These are phyloP conservation scores for Umbellularia californica DNA, from an alignment of 164 flowering plant genomes.

Conservation along the genomic window DNA sequence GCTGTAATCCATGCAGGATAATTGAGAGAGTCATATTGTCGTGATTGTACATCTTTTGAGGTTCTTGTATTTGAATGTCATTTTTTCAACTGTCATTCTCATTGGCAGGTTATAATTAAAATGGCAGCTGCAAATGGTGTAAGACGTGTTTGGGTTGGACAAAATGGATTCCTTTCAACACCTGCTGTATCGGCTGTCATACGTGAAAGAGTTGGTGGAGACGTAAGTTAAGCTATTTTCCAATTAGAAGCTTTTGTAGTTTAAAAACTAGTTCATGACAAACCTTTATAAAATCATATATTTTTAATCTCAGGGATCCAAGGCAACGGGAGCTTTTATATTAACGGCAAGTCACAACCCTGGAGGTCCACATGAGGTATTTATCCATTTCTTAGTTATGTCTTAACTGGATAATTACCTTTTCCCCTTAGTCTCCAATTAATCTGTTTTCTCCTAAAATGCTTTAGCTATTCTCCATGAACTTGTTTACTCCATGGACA, in stretches of 20 bases:
- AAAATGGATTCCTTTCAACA: constrained; percentile 83
- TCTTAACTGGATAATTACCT: no score
- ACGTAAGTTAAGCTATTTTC: constrained; percentile 41
- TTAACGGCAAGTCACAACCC: constrained; percentile 99
- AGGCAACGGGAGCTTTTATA: constrained; percentile 85
- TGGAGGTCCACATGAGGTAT: constrained; percentile 92
- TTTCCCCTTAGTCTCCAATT: no score
- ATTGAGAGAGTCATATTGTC: neutral
- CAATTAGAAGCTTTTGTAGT: neutral
- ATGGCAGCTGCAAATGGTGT: constrained; percentile 98
- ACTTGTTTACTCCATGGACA: no score
- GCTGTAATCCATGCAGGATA: neutral
- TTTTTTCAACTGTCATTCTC: neutral
- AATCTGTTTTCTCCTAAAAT: no score
- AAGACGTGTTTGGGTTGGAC: constrained; percentile 89
- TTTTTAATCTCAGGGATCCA: constrained; percentile 61
- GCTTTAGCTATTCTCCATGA: no score
- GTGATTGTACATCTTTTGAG: neutral
- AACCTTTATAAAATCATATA: neutral
- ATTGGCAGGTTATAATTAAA: constrained; percentile 81
- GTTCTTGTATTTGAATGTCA: no score
- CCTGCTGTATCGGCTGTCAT: constrained; percentile 99
- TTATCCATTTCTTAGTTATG: neutral
- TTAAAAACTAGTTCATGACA: neutral
- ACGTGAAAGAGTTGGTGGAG: constrained; percentile 81